Percentiles rank a stretch among this genome's conserved stretches.
Evolutionary conservation across 2,329 filamentous ascomycete species (phyloP).

Genomic region (Fusarium pseudoanthophilum): DNA sequence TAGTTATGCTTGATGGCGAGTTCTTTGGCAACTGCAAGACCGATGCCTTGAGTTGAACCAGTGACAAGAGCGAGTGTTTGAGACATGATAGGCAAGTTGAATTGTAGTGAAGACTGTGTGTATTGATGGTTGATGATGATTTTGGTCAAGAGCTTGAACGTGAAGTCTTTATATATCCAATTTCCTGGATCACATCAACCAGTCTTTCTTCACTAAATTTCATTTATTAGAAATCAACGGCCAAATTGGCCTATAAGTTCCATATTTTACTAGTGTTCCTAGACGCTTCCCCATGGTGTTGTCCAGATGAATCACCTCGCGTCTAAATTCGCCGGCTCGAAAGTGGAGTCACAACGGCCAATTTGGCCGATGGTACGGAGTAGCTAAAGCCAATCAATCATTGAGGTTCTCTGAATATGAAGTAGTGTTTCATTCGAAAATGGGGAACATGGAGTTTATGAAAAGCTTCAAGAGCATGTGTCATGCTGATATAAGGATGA

Average conservation of each 20-base stretch:
- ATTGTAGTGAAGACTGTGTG: not conserved
- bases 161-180: not conserved
- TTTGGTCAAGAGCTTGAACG: not conserved
- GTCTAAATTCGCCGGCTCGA: not conserved
- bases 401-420: too few relatives aligned
- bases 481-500: not conserved
- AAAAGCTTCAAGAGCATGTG: too few relatives aligned
- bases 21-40: constrained; percentile 25
- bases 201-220: accelerated
- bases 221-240: accelerated
- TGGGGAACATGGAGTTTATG: accelerated
- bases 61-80: constrained; percentile 35
- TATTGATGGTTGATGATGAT: not conserved
- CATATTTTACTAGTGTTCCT: too few relatives aligned
- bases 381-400: not conserved
- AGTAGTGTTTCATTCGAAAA: accelerated
- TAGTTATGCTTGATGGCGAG: constrained; percentile 44
- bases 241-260: not conserved
- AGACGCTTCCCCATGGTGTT: not conserved
- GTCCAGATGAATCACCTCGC: not conserved
- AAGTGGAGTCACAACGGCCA: not conserved
- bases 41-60: constrained; percentile 41
- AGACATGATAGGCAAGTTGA: constrained; percentile 4
- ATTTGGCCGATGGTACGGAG: not conserved
- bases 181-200: accelerated